Conservation (phyloP, 148 eudicot species). For the Euryodendron excelsum region DNA sequence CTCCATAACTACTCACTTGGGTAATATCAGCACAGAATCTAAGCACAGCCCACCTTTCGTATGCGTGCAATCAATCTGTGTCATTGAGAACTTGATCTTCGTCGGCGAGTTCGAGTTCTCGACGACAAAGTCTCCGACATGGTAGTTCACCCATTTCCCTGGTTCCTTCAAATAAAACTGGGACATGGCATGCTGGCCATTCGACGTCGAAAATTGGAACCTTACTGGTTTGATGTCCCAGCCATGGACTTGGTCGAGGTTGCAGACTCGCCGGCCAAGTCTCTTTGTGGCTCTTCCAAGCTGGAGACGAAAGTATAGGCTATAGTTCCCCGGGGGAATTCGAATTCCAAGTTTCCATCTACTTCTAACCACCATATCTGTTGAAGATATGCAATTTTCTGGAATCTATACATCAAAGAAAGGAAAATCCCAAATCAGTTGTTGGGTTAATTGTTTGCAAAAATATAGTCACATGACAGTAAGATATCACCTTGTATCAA, state of each 20-base stretch:
- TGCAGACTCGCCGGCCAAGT: too few species aligned
- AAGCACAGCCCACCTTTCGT: too few species aligned
- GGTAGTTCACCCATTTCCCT: conserved; percentile 52
- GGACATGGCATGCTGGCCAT: conserved; percentile 37
- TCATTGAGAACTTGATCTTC: conserved; percentile 58
- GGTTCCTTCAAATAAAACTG: conserved; percentile 36
- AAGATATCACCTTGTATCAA: not conserved
- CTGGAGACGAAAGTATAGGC: conserved; percentile 57
- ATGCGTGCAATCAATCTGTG: conserved; percentile 83
- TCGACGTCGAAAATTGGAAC: conserved; percentile 44
- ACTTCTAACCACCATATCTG: conserved; percentile 88
- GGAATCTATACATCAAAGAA: conserved; percentile 41
- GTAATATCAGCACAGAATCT: conserved; percentile 59
- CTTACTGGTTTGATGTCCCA: conserved; percentile 66
- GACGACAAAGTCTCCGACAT: conserved; percentile 64
- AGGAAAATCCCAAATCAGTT: conserved; percentile 3
- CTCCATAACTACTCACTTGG: conserved; percentile 23
- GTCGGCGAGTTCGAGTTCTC: conserved; percentile 17
- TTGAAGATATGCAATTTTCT: conserved; percentile 60
- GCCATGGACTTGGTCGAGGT: conserved; percentile 52
- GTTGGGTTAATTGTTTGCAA: not conserved
- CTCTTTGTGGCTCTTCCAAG: conserved; percentile 43
- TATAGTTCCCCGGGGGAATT: conserved; percentile 51
- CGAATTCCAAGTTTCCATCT: conserved; percentile 55
- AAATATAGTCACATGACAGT: not conserved